These are phyloP conservation scores for Allomyces macrogynus DNA, from an alignment of 192 early-diverging fungal species.

Conservation along the genomic window DNA sequence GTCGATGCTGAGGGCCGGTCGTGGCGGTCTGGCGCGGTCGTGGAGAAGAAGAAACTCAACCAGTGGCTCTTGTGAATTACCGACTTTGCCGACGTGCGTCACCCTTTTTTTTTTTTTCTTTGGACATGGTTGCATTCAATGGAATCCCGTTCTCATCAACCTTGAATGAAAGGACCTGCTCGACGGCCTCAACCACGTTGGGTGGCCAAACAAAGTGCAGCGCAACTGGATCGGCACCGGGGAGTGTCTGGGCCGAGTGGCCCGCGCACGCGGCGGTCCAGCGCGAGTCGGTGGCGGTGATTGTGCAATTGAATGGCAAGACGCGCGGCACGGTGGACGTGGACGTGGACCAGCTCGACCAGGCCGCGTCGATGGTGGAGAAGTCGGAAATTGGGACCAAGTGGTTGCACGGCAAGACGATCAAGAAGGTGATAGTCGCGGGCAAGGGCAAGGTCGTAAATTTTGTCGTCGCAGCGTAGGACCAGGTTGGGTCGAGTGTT, in stretches of 20 bases:
- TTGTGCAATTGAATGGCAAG: not conserved
- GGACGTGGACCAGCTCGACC: not conserved
- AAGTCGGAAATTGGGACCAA: not conserved
- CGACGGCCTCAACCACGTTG: slow-evolving; percentile 45
- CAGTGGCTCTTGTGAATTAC: slow-evolving; percentile 93
- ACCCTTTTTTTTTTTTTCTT: not conserved
- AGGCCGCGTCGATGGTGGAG: not conserved
- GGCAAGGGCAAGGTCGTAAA: not conserved
- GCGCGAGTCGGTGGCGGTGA: not conserved
- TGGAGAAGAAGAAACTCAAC: slow-evolving; percentile 59
- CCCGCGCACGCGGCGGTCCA: not conserved
- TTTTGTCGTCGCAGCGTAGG: not conserved
- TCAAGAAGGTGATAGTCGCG: not conserved
- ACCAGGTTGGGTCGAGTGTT: not conserved
- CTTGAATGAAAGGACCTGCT: slow-evolving; percentile 29
- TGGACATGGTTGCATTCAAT: not conserved
- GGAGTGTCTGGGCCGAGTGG: not conserved
- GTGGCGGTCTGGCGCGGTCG: slow-evolving; percentile 77
- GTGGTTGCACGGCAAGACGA: not conserved
- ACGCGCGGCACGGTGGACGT: not conserved
- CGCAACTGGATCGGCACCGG: slow-evolving; percentile 70
- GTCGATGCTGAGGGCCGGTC: slow-evolving; percentile 69
- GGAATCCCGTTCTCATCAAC: not conserved
- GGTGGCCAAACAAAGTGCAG: slow-evolving; percentile 82
- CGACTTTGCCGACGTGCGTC: slow-evolving; percentile 48